Conservation (phyloP, 768 basidiomycete genomes). For the Multifurca ochricompacta region DNA sequence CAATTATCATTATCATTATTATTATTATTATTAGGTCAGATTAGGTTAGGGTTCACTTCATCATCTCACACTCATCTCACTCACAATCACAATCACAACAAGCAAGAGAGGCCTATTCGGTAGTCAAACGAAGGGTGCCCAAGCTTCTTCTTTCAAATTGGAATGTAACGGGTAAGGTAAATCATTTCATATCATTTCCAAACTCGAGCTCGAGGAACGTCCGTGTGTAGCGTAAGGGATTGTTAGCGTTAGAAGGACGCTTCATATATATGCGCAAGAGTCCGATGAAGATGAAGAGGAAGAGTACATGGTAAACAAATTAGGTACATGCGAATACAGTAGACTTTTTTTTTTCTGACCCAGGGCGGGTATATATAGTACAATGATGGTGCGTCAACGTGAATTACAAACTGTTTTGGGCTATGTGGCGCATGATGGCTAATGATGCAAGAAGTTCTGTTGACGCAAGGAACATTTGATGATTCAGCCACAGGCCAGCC, state of each 20-base stretch:
- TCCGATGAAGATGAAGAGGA: not conserved
- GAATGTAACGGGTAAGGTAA: too few species aligned
- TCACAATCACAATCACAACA: too few species aligned
- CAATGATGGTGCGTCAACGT: not conserved
- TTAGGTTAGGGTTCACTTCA: too few species aligned
- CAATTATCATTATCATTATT: not conserved
- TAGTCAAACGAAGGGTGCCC: too few species aligned
- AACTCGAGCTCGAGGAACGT: too few species aligned
- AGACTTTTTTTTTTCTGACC: not conserved
- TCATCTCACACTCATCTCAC: too few species aligned
- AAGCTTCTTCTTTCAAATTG: too few species aligned
- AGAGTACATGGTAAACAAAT: not conserved
- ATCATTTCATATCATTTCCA: too few species aligned
- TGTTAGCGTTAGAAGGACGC: not conserved
- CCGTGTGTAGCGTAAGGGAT: not conserved
- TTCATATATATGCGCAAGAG: not conserved
- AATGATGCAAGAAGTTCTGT: conserved; percentile 21
- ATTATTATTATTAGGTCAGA: too few species aligned
- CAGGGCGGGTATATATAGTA: not conserved
- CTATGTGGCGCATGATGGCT: conserved; percentile 22
- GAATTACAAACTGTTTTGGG: conserved; percentile 20
- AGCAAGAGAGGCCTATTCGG: too few species aligned
- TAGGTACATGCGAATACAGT: not conserved
- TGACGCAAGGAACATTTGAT: not conserved
- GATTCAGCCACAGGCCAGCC: not conserved